A percentile compares a stretch with the other conserved stretches of the same genome.
These are phyloP conservation scores for Suillus ampliporus DNA, from an alignment of 768 basidiomycete genomes.

Conservation along the genomic window DNA sequence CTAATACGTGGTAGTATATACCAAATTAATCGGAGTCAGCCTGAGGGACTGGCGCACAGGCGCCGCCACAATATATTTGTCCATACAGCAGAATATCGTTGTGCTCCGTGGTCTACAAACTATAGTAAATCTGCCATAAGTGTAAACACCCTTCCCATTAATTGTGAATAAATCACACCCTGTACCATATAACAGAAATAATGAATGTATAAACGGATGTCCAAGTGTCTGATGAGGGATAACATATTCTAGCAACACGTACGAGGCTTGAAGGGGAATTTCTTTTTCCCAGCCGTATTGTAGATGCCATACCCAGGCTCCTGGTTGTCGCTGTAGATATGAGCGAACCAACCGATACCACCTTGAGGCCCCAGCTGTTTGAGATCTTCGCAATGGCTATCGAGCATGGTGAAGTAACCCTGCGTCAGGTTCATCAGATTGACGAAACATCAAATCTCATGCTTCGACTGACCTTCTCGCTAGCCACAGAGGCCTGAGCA, in stretches of 20 bases:
- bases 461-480: constrained; percentile 53
- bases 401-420: constrained; percentile 69
- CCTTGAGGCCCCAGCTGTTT: constrained; percentile 62
- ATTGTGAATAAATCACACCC: background rate
- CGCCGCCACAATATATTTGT: background rate
- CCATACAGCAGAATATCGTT: too few relatives aligned
- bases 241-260: constrained; percentile 55
- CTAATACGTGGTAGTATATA: too few relatives aligned
- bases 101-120: too few relatives aligned
- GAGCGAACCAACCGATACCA: constrained; percentile 83
- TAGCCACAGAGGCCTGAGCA: constrained; percentile 66
- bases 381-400: constrained; percentile 65
- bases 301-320: constrained; percentile 78
- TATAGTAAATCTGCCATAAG: background rate
- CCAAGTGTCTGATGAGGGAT: background rate
- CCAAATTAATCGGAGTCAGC: too few relatives aligned
- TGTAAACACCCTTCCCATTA: background rate
- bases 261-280: constrained; percentile 69
- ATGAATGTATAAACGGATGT: background rate
- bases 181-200: background rate
- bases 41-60: too few relatives aligned
- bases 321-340: constrained; percentile 73
- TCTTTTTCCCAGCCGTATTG: constrained; percentile 49
- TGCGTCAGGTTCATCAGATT: constrained; percentile 39
- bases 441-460: constrained; percentile 20